Evolutionary conservation across 129 eudicot species (phyloP).

Genomic region (Artemisia annua): DNA sequence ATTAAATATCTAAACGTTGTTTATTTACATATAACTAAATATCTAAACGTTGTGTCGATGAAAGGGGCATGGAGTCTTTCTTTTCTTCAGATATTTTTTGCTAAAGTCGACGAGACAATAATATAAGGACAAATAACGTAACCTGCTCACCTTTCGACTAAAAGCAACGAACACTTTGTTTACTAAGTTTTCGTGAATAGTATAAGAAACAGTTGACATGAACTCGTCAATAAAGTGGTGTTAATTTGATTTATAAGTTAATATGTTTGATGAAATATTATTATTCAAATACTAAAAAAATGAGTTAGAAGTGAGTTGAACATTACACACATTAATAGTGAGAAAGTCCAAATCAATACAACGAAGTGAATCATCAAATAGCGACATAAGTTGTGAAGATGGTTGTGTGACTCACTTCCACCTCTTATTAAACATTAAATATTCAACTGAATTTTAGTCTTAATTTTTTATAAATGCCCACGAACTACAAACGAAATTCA

Average conservation of each 20-base stretch:
- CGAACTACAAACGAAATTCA: too few species aligned
- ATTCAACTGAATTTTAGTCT: background rate
- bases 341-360: slow-evolving; percentile 30
- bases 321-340: slow-evolving; percentile 6
- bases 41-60: background rate
- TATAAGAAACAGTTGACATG: slow-evolving; percentile 1
- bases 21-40: background rate
- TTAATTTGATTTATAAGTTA: background rate
- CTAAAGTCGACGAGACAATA: background rate
- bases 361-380: slow-evolving; percentile 38
- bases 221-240: slow-evolving; percentile 8
- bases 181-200: background rate
- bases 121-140: background rate
- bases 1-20: background rate
- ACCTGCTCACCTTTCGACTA: background rate
- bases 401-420: slow-evolving; percentile 38
- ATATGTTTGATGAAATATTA: background rate
- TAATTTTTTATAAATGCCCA: too few species aligned
- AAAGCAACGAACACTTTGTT: background rate
- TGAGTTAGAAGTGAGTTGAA: slow-evolving; percentile 19
- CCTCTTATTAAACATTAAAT: slow-evolving; percentile 12
- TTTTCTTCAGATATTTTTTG: background rate
- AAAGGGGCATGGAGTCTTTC: background rate
- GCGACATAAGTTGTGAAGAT: slow-evolving; percentile 37
- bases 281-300: background rate